A percentile compares a stretch with the other conserved stretches of the same genome.
Evolutionary conservation across 2,329 filamentous ascomycete species (phyloP).

Genomic region (Sphaerulina populicola): DNA sequence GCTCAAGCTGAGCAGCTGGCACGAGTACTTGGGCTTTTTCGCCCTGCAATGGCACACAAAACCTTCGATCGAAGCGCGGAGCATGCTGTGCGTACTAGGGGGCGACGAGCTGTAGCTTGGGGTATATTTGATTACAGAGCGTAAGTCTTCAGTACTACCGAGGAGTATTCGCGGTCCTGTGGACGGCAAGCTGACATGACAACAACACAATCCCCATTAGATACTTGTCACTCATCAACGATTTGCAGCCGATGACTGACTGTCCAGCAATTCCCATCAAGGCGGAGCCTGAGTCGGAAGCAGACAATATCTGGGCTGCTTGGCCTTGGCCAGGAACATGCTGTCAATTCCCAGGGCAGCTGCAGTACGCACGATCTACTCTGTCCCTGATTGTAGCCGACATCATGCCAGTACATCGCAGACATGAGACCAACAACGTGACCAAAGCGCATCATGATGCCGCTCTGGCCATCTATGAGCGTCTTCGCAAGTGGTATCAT

Average conservation of each 20-base stretch:
- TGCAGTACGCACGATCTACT: background rate
- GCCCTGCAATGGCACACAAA: background rate
- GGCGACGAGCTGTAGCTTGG: background rate
- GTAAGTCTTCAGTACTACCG: background rate
- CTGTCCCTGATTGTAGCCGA: background rate
- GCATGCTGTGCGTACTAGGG: background rate
- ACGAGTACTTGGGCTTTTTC: background rate
- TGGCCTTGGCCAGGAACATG: background rate
- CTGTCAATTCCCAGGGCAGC: background rate
- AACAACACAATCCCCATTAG: background rate
- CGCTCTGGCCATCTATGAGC: background rate
- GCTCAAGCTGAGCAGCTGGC: background rate
- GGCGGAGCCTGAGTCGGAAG: background rate
- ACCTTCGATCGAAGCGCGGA: background rate
- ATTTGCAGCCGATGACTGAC: background rate
- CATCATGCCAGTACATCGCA: conserved; percentile 1
- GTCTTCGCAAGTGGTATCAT: background rate
- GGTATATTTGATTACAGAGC: background rate
- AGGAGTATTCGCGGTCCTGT: background rate
- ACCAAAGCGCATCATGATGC: background rate
- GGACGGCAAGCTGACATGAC: background rate
- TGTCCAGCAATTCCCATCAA: background rate
- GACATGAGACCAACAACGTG: background rate
- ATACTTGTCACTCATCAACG: conserved; percentile 1
- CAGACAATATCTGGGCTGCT: background rate